phyloP scores from a whole-genome alignment of 2,329 filamentous ascomycete species.

The Rhynchosporium graminicola region DNA sequence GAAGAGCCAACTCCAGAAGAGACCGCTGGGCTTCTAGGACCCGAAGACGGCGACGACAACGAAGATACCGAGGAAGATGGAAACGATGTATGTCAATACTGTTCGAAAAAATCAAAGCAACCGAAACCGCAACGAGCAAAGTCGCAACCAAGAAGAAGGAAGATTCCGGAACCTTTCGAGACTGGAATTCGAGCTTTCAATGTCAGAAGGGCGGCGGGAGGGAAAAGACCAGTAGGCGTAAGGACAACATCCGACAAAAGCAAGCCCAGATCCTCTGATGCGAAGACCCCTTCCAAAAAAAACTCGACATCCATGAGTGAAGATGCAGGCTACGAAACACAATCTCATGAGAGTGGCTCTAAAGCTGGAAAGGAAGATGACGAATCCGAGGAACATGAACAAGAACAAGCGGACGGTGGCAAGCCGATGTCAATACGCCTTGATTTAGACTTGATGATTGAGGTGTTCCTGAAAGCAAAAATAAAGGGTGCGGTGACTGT shows the following conservation, averaged over 20 bases:
- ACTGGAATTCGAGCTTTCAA: conserved; percentile 36
- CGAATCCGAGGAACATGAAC: conserved; percentile 28
- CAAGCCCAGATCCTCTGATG: conserved; percentile 20
- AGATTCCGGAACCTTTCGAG: conserved; percentile 20
- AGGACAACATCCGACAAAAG: conserved; percentile 23
- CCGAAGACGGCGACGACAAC: not conserved
- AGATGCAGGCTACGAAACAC: conserved; percentile 13
- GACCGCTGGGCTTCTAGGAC: not conserved
- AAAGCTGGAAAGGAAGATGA: conserved; percentile 16
- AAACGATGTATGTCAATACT: conserved; percentile 4
- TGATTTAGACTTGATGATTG: conserved; percentile 76
- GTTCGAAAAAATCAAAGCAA: not conserved
- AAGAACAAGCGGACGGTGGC: conserved; percentile 36
- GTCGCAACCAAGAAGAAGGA: not conserved
- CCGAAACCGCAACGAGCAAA: not conserved
- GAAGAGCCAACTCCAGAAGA: conserved; percentile 5
- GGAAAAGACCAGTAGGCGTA: conserved; percentile 31
- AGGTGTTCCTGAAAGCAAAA: conserved; percentile 77
- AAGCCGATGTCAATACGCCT: conserved; percentile 70
- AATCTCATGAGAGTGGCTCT: conserved; percentile 35
- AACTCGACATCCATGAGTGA: not conserved
- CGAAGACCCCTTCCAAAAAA: conserved; percentile 26
- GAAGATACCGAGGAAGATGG: not conserved
- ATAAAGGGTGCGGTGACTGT: conserved; percentile 82
- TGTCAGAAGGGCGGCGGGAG: conserved; percentile 28